Conservation (phyloP, 1,139 yeast species). For the Diutina siamensis region DNA sequence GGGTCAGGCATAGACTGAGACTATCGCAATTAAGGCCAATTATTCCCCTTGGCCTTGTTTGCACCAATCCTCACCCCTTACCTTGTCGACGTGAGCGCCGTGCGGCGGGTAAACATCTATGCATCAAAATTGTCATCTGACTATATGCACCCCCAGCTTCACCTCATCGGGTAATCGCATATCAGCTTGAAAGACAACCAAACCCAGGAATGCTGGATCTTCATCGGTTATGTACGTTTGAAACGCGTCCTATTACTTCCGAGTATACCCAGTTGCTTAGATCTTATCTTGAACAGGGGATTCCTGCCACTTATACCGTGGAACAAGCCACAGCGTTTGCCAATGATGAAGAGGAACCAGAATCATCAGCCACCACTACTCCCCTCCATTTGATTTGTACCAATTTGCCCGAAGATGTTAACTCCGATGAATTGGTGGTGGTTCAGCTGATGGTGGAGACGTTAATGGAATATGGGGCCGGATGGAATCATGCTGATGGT, state of each 20-base stretch:
- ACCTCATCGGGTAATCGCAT: neutral
- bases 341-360: slow-evolving; percentile 24
- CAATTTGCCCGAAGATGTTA: slow-evolving; percentile 34
- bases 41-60: no score
- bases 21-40: no score
- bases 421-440: slow-evolving; percentile 31
- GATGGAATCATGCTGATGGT: slow-evolving; percentile 69
- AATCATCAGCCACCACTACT: slow-evolving; percentile 31
- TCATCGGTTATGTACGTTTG: slow-evolving; percentile 55
- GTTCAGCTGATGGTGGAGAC: slow-evolving; percentile 47
- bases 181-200: neutral
- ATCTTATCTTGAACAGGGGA: slow-evolving; percentile 42
- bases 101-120: neutral
- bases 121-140: no score
- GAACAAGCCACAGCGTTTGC: slow-evolving; percentile 60
- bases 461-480: slow-evolving; percentile 79
- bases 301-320: slow-evolving; percentile 73
- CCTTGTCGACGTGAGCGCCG: no score
- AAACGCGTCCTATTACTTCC: slow-evolving; percentile 40
- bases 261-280: slow-evolving; percentile 35
- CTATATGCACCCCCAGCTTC: no score
- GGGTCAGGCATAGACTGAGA: no score
- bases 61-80: no score
- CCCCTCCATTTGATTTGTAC: slow-evolving; percentile 64
- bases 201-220: slow-evolving; percentile 48